A percentile compares a stretch with the other conserved stretches of the same genome.
Evolutionary conservation across 495 filamentous ascomycete species (phyloP).

Genomic region (Penicillium cataractarum): DNA sequence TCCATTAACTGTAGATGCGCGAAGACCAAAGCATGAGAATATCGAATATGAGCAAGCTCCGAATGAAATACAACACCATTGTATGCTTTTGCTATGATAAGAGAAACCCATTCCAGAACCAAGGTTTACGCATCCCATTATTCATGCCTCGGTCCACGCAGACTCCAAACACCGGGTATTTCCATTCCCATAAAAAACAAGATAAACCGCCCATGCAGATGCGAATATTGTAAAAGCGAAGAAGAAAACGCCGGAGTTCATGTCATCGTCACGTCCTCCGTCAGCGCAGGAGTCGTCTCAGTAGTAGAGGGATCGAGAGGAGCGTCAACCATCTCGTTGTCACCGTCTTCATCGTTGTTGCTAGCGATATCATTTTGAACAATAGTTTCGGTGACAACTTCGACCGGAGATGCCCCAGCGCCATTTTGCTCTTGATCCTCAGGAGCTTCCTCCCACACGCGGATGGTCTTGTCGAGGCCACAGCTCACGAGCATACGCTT

Average conservation of each 20-base stretch:
- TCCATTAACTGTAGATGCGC: no score
- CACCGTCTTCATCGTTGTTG: conserved; percentile 19
- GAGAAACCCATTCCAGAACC: neutral
- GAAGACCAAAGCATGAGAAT: neutral
- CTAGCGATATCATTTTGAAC: conserved; percentile 8
- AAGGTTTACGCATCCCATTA: conserved; percentile 38
- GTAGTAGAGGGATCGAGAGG: conserved; percentile 22
- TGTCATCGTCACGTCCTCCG: conserved; percentile 33
- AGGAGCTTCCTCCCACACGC: conserved; percentile 58
- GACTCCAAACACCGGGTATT: conserved; percentile 36
- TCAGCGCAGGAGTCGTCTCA: conserved; percentile 26
- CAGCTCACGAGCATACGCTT: conserved; percentile 60
- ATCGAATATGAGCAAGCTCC: neutral
- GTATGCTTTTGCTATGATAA: neutral
- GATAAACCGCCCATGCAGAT: conserved; percentile 21
- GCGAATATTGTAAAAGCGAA: conserved; percentile 12
- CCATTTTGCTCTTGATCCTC: conserved; percentile 24
- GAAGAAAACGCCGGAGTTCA: conserved; percentile 13
- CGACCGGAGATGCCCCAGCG: neutral
- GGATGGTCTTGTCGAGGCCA: conserved; percentile 65
- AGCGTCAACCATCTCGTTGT: conserved; percentile 29
- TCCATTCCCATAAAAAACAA: conserved; percentile 22
- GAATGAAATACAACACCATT: neutral
- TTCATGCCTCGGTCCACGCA: neutral
- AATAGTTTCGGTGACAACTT: neutral